Percentiles rank a stretch among this genome's conserved stretches.
Conservation (phyloP, 352 stramenopile species). For the Pythium apleroticum region DNA sequence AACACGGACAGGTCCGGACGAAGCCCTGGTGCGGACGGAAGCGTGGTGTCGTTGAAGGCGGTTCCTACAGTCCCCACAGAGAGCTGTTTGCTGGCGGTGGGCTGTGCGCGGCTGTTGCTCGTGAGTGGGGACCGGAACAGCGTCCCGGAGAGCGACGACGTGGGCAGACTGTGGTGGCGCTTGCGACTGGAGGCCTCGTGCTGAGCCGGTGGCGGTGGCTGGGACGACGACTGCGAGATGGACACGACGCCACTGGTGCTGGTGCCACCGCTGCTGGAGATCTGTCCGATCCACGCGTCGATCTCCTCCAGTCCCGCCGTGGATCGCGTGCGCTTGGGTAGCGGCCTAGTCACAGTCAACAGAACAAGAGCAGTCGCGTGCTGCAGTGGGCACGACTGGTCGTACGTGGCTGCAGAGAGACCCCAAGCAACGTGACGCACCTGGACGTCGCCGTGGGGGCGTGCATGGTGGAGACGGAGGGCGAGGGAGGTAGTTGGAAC, state of each 20-base stretch:
- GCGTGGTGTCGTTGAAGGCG: neutral
- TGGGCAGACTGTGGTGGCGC: slow-evolving; percentile 54
- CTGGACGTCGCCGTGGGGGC: slow-evolving; percentile 15
- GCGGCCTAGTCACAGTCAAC: slow-evolving; percentile 32
- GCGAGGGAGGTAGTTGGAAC: neutral
- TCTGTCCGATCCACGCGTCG: slow-evolving; percentile 29
- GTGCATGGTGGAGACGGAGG: slow-evolving; percentile 13
- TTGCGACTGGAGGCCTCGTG: slow-evolving; percentile 33
- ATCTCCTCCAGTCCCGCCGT: slow-evolving; percentile 55
- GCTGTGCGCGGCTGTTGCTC: neutral
- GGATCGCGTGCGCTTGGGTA: slow-evolving; percentile 61
- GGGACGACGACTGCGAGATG: neutral
- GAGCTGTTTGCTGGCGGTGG: neutral
- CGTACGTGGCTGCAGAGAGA: neutral
- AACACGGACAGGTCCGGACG: slow-evolving; percentile 20
- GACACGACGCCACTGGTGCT: slow-evolving; percentile 9
- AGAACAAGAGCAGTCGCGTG: neutral
- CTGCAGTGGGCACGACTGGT: neutral
- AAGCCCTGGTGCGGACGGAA: neutral
- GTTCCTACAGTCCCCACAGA: neutral
- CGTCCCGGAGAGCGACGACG: slow-evolving; percentile 30
- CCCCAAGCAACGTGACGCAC: slow-evolving; percentile 1
- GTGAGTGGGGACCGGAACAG: slow-evolving; percentile 10
- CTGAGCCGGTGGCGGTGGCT: neutral
- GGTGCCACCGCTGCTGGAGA: slow-evolving; percentile 10